Evolutionary conservation across 768 basidiomycete genomes (phyloP).

Genomic region (Pholiota conissans): DNA sequence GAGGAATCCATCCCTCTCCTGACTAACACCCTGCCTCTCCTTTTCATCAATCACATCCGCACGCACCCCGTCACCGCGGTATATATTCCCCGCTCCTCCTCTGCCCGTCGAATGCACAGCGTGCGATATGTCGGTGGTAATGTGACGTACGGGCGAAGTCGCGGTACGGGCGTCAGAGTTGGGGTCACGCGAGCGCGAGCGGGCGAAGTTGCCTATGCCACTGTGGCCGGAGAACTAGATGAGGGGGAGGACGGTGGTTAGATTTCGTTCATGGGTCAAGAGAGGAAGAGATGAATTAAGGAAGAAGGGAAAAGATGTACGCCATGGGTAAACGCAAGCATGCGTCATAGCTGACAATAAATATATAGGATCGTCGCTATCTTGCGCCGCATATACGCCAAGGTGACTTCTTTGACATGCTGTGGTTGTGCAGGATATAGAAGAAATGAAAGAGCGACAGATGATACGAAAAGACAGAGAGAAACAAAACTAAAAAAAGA

Average conservation of each 20-base stretch:
- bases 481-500: background rate
- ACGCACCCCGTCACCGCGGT: slow-evolving; percentile 23
- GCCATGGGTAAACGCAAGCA: too few species aligned
- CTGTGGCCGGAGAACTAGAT: slow-evolving; percentile 58
- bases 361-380: too few species aligned
- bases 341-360: too few species aligned
- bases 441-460: too few species aligned
- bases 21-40: slow-evolving; percentile 13
- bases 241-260: too few species aligned
- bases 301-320: too few species aligned
- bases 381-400: too few species aligned
- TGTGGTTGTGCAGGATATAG: too few species aligned
- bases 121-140: background rate
- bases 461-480: background rate
- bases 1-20: background rate
- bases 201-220: slow-evolving; percentile 60
- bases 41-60: slow-evolving; percentile 25
- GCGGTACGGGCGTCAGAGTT: background rate
- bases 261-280: too few species aligned
- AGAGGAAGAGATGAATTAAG: too few species aligned
- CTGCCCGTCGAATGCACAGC: slow-evolving; percentile 54
- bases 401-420: too few species aligned
- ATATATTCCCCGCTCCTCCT: slow-evolving; percentile 64
- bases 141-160: background rate
- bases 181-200: slow-evolving; percentile 51